Evolutionary conservation across 2,329 filamentous ascomycete species (phyloP).

Genomic region (Madurella fahalii): DNA sequence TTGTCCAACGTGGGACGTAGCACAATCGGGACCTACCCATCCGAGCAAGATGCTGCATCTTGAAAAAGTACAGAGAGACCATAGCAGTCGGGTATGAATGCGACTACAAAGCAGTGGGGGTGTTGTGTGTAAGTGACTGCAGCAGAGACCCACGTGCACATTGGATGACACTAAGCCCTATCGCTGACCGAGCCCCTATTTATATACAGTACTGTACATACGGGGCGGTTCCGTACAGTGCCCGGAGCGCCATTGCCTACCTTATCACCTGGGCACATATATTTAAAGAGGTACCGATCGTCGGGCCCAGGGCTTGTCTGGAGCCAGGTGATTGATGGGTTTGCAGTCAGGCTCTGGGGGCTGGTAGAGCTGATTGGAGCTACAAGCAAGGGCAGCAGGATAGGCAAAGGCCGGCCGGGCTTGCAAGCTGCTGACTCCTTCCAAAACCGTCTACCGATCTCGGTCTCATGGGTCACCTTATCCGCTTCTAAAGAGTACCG

Average conservation of each 20-base stretch:
- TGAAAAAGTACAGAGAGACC: neutral
- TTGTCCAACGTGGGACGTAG: neutral
- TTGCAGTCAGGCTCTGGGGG: neutral
- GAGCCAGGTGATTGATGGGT: neutral
- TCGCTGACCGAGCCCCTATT: slow-evolving; percentile 17
- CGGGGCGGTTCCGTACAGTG: too few relatives aligned
- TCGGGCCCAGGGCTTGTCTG: neutral
- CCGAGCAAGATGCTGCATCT: neutral
- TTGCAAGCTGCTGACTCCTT: neutral
- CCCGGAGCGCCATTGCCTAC: too few relatives aligned
- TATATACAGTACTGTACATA: too few relatives aligned
- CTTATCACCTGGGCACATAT: neutral
- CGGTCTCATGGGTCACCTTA: neutral
- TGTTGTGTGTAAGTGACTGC: neutral
- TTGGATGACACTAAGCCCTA: slow-evolving; percentile 20
- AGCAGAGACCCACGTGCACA: slow-evolving; percentile 1
- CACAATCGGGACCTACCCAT: neutral
- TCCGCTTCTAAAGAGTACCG: neutral
- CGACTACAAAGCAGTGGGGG: neutral
- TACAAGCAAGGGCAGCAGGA: neutral
- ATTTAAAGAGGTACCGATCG: slow-evolving; percentile 2
- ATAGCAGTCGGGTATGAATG: neutral
- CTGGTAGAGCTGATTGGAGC: neutral
- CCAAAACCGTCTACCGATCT: slow-evolving; percentile 7
- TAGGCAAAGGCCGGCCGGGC: neutral